Conservation (phyloP, 441 rosid species). For the Metrosideros polymorpha region DNA sequence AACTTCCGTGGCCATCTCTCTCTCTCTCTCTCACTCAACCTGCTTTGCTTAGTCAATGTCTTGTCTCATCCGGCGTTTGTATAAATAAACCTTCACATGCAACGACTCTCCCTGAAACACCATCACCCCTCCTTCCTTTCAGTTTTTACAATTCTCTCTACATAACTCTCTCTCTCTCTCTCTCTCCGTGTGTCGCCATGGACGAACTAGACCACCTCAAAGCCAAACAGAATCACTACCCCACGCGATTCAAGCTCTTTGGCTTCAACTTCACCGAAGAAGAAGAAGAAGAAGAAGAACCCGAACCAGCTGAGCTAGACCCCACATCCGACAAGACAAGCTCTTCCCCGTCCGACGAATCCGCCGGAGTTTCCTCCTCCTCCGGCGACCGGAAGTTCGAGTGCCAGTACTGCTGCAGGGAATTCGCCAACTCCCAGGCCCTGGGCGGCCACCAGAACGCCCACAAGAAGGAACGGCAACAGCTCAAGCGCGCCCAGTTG, state of each 20-base stretch:
- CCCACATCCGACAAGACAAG: slow-evolving; percentile 20
- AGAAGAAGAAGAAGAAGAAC: slow-evolving; percentile 56
- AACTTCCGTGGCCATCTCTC: not conserved
- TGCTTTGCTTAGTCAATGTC: not conserved
- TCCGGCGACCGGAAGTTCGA: slow-evolving; percentile 64
- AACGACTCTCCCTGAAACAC: slow-evolving; percentile 11
- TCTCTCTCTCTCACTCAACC: not conserved
- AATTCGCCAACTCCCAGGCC: slow-evolving; percentile 94
- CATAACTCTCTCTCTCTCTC: not conserved
- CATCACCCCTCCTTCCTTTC: not conserved
- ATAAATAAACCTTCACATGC: slow-evolving; percentile 37
- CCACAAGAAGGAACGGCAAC: slow-evolving; percentile 94
- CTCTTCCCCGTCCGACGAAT: slow-evolving; percentile 17
- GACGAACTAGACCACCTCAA: slow-evolving; percentile 46
- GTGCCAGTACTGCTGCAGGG: slow-evolving; percentile 90
- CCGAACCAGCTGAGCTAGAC: slow-evolving; percentile 6
- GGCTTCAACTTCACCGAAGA: slow-evolving; percentile 73
- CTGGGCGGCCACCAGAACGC: slow-evolving; percentile 99
- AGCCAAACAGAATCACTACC: slow-evolving; percentile 8
- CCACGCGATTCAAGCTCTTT: slow-evolving; percentile 65
- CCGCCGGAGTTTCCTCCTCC: slow-evolving; percentile 1
- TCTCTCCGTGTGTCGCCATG: slow-evolving; percentile 24
- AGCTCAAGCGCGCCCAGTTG: slow-evolving; percentile 80
- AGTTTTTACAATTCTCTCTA: not conserved
- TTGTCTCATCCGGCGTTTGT: slow-evolving; percentile 20